Evolutionary conservation across 1,284 basidiomycete species (phyloP), one percentile per base, ranked within the genome.

Genomic region (Cutaneotrichosporon cyanovorans): DNA sequence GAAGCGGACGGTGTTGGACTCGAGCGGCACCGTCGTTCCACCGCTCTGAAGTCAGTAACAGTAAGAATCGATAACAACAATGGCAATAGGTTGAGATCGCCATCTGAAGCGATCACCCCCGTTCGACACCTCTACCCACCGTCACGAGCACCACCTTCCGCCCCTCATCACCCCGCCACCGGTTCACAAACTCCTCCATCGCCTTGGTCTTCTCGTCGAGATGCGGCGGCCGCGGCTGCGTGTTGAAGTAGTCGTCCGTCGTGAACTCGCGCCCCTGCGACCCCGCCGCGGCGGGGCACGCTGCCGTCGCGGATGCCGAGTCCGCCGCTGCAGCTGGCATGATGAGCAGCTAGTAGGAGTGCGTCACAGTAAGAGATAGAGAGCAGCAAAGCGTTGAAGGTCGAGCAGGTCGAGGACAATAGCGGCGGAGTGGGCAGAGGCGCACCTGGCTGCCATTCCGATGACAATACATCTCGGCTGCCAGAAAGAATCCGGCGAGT

Each of bases 1-100:
- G 72, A 96, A 98, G 42, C 95, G 88, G 37, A 98, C 93, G 89
- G 93, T 89, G 65, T 95, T 95, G 74, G 90, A 82, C 75, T 96
- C 91, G 50, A 96, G 75, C 6, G 90, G 91, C 5, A 95, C 91
- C 1, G 89, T 95, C 15, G 91, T 96, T 50, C 91, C 91, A 47
- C 91, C 91, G 67, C 89, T 93, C 90, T 93, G 57, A 12, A 5
- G 37, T 45, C 30, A 45, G 43, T 19, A 11, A n/a, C n/a, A 9
- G 21, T 7, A 21, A 12, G 9, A 20, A 20, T 5, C 8, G 19
- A 18, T 16, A 4, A 18, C 14, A 18, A 18, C n/a, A n/a, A n/a
- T n/a, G n/a, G n/a, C n/a, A n/a, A n/a, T n/a, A n/a, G n/a, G n/a
- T n/a, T n/a, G n/a, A n/a, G n/a, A n/a, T n/a, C n/a, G n/a, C n/a